Evolutionary conservation across 1,284 basidiomycete species (phyloP).

Genomic region (Leccinum pachyderme): DNA sequence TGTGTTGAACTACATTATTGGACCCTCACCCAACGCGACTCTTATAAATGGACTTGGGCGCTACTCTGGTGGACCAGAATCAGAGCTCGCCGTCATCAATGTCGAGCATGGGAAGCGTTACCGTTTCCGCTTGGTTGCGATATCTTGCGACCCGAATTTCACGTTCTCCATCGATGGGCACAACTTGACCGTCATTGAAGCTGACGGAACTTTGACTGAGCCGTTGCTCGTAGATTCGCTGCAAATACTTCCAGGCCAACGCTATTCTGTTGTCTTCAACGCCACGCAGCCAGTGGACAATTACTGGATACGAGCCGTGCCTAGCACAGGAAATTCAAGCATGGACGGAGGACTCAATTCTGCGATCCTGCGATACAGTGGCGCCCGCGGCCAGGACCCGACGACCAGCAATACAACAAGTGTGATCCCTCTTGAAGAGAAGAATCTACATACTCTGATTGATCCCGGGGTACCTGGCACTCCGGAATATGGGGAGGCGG

Average conservation of each 20-base stretch:
- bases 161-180: constrained; percentile 43
- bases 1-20: constrained; percentile 19
- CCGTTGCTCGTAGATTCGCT: not conserved
- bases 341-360: not conserved
- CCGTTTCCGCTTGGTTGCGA: constrained; percentile 42
- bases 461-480: not conserved
- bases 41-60: constrained; percentile 52
- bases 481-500: not conserved
- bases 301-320: not conserved
- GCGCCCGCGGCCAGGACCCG: not conserved
- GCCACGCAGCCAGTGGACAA: not conserved
- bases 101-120: constrained; percentile 35
- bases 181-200: constrained; percentile 40
- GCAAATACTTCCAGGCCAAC: not conserved
- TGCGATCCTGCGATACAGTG: not conserved
- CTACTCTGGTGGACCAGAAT: constrained; percentile 36
- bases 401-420: not conserved
- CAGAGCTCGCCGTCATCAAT: constrained; percentile 25
- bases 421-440: not conserved
- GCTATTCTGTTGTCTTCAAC: not conserved
- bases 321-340: not conserved
- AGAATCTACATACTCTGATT: not conserved
- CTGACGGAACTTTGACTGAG: constrained; percentile 33
- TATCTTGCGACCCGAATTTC: constrained; percentile 39
- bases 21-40: constrained; percentile 23